Percentiles rank a stretch among this genome's conserved stretches.
phyloP scores from a whole-genome alignment of 176 grass and related monocot genomes.

The Thalia dealbata region DNA sequence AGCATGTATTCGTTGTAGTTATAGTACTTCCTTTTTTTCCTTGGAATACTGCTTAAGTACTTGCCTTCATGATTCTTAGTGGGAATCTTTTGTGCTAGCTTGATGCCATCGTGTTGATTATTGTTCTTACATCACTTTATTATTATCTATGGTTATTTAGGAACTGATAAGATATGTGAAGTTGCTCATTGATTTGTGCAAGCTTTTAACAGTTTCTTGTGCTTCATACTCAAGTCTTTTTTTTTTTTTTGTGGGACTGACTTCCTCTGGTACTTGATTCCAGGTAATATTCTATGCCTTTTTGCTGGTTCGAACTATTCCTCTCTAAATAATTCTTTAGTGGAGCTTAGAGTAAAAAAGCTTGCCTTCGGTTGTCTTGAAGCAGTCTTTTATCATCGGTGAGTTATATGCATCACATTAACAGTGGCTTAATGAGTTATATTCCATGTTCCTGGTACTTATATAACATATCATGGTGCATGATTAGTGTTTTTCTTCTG shows the following conservation, averaged over 20 bases:
- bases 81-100: neutral
- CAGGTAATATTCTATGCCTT: slow-evolving; percentile 65
- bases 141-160: neutral
- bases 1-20: too few species aligned
- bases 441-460: neutral
- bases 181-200: neutral
- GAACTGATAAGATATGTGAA: neutral
- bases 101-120: neutral
- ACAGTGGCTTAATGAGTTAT: neutral
- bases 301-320: slow-evolving; percentile 50
- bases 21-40: neutral
- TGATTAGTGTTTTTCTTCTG: neutral
- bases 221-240: neutral
- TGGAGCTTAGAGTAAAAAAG: slow-evolving; percentile 67
- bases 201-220: neutral
- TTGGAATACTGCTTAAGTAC: neutral
- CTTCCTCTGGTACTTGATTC: slow-evolving; percentile 6
- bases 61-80: neutral
- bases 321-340: slow-evolving; percentile 37
- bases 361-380: slow-evolving; percentile 58
- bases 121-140: neutral
- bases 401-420: slow-evolving; percentile 6
- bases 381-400: slow-evolving; percentile 72
- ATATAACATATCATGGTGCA: neutral
- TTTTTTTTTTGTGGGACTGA: slow-evolving; percentile 16